Base-by-base conservation (phyloP, 2,329 filamentous ascomycete species). In the Aspergillus aculeatinus region DNA sequence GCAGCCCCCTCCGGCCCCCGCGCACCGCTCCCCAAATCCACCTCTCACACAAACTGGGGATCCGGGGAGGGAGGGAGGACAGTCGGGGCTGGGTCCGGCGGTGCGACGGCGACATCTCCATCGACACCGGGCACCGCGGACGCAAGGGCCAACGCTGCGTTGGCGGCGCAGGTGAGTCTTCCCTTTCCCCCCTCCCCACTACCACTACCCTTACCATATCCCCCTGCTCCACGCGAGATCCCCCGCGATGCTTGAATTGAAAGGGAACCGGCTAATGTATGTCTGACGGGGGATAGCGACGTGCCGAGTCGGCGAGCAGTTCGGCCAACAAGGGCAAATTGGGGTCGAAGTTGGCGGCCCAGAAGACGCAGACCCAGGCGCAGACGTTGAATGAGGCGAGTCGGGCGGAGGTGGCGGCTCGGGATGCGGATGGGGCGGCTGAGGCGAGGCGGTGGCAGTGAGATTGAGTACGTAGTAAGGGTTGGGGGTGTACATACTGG, bases 101-200 rank as follows among this genome's bases (percentile, higher is more conserved):
- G 27, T 3, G 7, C 27, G 27, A 9, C 23, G 23, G 23, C 23
- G 23, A 29, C 2, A 29, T 9, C 27, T 29, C 10, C 53, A 55
- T 19, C 58, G 19, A 53, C 52, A 6, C 33, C 51, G 11, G 61
- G 47, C 55, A 64, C 19, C 51, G 60, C 23, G n/a, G 88, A 93
- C 72, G 88, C 91, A 35, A 83, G 88, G 60, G 82, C 81, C 58
- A 90, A 87, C 61, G 93, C 93, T 4, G 92, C 91, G 0, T 85
- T 86, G 65, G 93, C 92, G 55, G 93, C 93, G 61, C 90, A 96
- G 87, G 92, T 96, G 75, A 72, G 86, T 79, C 21, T 33, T 9
- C 7, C 23, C 23, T 79, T 23, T 33, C 27, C 7, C 7, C 21
- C 21, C 21, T 21, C 21, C 7, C 27, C 27, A 27, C 25, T 27